A percentile compares a stretch with the other conserved stretches of the same genome.
Conservation (phyloP, 2,329 filamentous ascomycete species). For the Aspergillus fischeri region DNA sequence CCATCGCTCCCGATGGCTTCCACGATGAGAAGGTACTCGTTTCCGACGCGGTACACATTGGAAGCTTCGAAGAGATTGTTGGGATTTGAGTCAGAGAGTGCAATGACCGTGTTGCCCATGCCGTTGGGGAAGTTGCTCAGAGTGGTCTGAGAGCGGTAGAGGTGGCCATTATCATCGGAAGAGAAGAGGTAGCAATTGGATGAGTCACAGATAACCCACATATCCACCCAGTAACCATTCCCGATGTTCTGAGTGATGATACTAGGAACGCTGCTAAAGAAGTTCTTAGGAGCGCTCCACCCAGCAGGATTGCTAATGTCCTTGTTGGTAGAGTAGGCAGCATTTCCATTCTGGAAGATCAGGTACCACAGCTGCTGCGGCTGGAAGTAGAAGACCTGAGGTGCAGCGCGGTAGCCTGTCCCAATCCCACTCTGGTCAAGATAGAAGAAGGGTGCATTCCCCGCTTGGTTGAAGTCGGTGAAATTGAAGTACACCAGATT, state of each 20-base stretch:
- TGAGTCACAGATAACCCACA: constrained; percentile 3
- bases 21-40: constrained; percentile 1
- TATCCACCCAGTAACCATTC: constrained; percentile 1
- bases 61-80: constrained; percentile 1
- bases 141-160: constrained; percentile 1
- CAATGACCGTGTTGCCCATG: constrained; percentile 4
- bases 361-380: constrained; percentile 4
- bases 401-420: constrained; percentile 4
- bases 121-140: constrained; percentile 1
- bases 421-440: constrained; percentile 4
- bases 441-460: constrained; percentile 4
- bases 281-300: constrained; percentile 3
- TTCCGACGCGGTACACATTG: constrained; percentile 1
- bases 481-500: constrained; percentile 7
- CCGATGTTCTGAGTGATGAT: constrained; percentile 2
- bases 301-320: constrained; percentile 2
- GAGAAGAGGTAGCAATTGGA: constrained; percentile 2
- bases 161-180: constrained; percentile 4
- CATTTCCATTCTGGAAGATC: constrained; percentile 4
- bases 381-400: constrained; percentile 2
- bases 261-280: not conserved
- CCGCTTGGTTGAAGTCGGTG: constrained; percentile 5
- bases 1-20: constrained; percentile 2
- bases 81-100: not conserved
- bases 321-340: constrained; percentile 4